Evolutionary conservation across 2,329 filamentous ascomycete genomes (phyloP).

Genomic region (Ceratocystis alfenasii): DNA sequence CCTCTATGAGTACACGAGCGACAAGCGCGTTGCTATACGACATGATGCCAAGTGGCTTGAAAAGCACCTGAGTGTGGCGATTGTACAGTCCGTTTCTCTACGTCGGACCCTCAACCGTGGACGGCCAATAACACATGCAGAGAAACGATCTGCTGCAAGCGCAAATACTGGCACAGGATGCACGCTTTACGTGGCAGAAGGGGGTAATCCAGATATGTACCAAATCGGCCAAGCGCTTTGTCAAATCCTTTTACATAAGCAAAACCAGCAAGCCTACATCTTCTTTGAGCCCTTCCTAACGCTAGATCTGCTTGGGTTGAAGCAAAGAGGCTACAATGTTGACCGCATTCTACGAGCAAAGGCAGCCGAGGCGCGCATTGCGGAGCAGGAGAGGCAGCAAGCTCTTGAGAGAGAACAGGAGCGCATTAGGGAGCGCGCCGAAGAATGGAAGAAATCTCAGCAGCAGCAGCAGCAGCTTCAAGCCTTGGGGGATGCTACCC

Average conservation of each 20-base stretch:
- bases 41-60: slow-evolving; percentile 87
- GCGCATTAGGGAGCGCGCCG: slow-evolving; percentile 46
- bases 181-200: slow-evolving; percentile 64
- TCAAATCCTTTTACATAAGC: slow-evolving; percentile 63
- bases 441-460: slow-evolving; percentile 36
- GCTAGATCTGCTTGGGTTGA: slow-evolving; percentile 68
- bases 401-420: slow-evolving; percentile 62
- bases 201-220: slow-evolving; percentile 64
- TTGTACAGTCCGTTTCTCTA: slow-evolving; percentile 67
- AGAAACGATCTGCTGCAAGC: slow-evolving; percentile 63
- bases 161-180: slow-evolving; percentile 43
- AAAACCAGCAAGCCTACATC: slow-evolving; percentile 77
- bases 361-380: slow-evolving; percentile 74
- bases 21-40: slow-evolving; percentile 63
- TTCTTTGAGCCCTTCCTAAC: slow-evolving; percentile 86
- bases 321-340: slow-evolving; percentile 88
- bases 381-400: slow-evolving; percentile 67
- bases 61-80: slow-evolving; percentile 64
- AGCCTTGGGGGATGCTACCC: slow-evolving; percentile 17
- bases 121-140: slow-evolving; percentile 55
- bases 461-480: slow-evolving; percentile 6
- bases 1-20: slow-evolving; percentile 61
- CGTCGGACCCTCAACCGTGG: slow-evolving; percentile 58
- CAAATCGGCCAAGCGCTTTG: slow-evolving; percentile 85
- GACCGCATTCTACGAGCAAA: slow-evolving; percentile 84